Evolutionary conservation across 139 green algal species (phyloP), one percentile per base, ranked within the genome.

Genomic region (Mesotaenium endlicherianum): DNA sequence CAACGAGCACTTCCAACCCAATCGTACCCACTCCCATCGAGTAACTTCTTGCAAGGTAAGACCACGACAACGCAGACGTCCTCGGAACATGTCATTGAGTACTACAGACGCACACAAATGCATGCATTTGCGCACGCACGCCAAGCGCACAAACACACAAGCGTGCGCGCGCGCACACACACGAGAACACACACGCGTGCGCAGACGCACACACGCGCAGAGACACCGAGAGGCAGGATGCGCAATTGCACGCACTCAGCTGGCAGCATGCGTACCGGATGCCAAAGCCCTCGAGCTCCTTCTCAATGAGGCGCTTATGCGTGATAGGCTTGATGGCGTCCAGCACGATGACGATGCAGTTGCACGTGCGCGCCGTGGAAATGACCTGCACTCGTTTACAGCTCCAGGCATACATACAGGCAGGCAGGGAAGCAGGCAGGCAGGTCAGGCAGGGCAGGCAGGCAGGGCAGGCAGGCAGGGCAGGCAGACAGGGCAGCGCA

Each of bases 271-370:
- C 34, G 8, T n/a, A 83, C 80, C 81, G 31, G 58, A 91, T 91
- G 31, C 89, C 89, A 77, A 92, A 91, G 3, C 89, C 92, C 53
- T 97, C 94, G 1, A 97, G 90, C 89, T 97, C 94, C 45, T 97
- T 89, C 90, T 97, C 94, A 67, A 97, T 97, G 45, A 97, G 88
- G 57, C 84, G 77, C 88, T 98, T 98, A 90, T 99, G 96, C 1
- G 94, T 98, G 70, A 99, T 94, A 44, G 96, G 96, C 89, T 99
- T 99, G 4, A 99, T 88, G 79, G 92, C 97, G 86, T 99, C 96
- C 50, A 99, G 91, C 60, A 99, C 93, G 69, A 99, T 98, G 36
- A 98, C 87, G 86, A 99, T 99, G 59, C 98, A 92, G 91, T 97
- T 96, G 90, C 95, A 99, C 17, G 96, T 99, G 42, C 95, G 92